These are phyloP conservation scores for Aureobasidium sp. DNA, from an alignment of 2,329 filamentous ascomycete species.

Conservation along the genomic window DNA sequence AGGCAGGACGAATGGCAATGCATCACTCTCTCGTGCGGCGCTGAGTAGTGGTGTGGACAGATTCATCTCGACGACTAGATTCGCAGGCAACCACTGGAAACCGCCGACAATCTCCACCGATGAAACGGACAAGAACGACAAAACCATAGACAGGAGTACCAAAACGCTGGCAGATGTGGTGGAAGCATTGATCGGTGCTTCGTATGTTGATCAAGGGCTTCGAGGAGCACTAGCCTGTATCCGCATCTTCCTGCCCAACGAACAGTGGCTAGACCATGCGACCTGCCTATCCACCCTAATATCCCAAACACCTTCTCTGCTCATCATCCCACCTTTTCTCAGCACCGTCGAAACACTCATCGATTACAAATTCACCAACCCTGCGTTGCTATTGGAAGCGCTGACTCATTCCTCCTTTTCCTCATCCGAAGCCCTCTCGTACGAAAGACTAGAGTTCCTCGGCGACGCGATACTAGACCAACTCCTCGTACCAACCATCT, in stretches of 20 bases:
- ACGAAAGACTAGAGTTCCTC: constrained; percentile 78
- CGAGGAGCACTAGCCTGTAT: constrained; percentile 58
- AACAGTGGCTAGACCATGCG: constrained; percentile 20
- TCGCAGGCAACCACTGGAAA: constrained; percentile 66
- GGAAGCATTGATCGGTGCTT: constrained; percentile 74
- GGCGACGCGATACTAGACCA: constrained; percentile 81
- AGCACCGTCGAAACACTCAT: constrained; percentile 54
- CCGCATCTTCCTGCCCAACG: constrained; percentile 57
- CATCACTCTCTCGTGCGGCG: constrained; percentile 60
- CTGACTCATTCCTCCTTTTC: constrained; percentile 66
- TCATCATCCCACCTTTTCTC: not conserved
- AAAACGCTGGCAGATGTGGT: constrained; percentile 85
- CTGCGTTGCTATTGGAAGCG: constrained; percentile 65
- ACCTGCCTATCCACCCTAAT: not conserved
- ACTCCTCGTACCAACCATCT: constrained; percentile 61
- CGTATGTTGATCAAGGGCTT: constrained; percentile 63
- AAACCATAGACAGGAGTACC: constrained; percentile 49
- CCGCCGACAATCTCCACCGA: constrained; percentile 50
- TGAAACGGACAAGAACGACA: constrained; percentile 23
- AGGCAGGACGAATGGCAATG: constrained; percentile 56
- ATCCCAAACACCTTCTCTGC: not conserved
- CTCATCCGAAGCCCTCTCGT: constrained; percentile 43
- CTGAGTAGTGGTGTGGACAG: constrained; percentile 57
- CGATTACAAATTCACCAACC: constrained; percentile 64
- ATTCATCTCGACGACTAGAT: constrained; percentile 63